These are phyloP conservation scores for Hordeum pubiflorum DNA, from an alignment of 202 grass and related monocot genomes.

Conservation along the genomic window DNA sequence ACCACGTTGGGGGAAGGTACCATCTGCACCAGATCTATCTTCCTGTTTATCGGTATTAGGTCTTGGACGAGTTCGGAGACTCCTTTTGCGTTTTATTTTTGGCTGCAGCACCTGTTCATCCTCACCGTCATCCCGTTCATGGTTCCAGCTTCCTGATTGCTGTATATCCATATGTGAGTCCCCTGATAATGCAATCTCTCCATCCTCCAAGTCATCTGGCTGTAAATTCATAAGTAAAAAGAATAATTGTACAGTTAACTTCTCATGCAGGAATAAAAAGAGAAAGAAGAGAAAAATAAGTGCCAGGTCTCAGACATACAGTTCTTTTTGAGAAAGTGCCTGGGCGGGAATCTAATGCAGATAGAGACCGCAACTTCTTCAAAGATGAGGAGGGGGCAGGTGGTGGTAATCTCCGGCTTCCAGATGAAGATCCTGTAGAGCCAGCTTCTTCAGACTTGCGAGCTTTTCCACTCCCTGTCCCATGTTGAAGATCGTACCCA, in stretches of 20 bases:
- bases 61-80: conserved; percentile 70
- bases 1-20: conserved; percentile 33
- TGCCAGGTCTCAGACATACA: conserved; percentile 35
- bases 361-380: conserved; percentile 85
- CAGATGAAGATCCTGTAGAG: conserved; percentile 88
- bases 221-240: conserved; percentile 42
- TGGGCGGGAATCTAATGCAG: conserved; percentile 72
- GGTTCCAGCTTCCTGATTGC: conserved; percentile 70
- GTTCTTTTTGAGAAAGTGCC: conserved; percentile 54
- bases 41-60: conserved; percentile 54
- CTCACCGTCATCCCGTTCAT: conserved; percentile 77
- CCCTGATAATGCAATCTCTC: conserved; percentile 90
- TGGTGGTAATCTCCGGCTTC: conserved; percentile 65
- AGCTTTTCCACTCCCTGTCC: conserved; percentile 26
- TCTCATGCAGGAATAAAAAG: conserved; percentile 1
- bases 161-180: conserved; percentile 81
- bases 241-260: conserved; percentile 17
- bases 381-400: conserved; percentile 66
- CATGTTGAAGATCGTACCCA: conserved; percentile 37
- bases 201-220: conserved; percentile 91
- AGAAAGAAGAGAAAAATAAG: neutral
- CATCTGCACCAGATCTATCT: conserved; percentile 50
- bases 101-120: conserved; percentile 81
- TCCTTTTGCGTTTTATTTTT: conserved; percentile 86
- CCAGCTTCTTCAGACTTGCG: conserved; percentile 62